Evolutionary conservation across 2,329 filamentous ascomycete genomes (phyloP).

Genomic region (Blastomyces gilchristii): DNA sequence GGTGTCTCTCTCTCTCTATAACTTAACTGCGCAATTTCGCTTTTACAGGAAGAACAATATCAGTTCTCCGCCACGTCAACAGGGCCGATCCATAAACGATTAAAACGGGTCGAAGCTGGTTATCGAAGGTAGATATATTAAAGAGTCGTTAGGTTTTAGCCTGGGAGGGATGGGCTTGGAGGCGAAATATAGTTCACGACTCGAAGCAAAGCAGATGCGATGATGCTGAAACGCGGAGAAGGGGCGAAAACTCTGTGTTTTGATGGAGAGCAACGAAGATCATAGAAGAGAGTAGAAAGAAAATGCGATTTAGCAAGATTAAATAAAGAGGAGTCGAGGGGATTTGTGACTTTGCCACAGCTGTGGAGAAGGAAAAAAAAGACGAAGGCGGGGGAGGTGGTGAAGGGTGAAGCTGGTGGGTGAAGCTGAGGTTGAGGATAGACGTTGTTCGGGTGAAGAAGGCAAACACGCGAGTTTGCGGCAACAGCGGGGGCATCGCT

Average conservation of each 20-base stretch:
- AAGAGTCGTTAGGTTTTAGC: not conserved
- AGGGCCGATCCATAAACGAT: not conserved
- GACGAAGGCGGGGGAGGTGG: not conserved
- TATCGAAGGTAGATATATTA: not conserved
- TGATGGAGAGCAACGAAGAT: not conserved
- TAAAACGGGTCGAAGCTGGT: not conserved
- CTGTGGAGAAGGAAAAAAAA: not conserved
- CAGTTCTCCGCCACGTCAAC: not conserved
- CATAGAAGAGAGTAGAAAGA: too few relatives aligned
- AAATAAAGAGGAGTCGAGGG: not conserved
- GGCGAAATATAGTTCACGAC: not conserved
- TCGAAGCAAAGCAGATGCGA: not conserved
- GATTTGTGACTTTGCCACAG: not conserved
- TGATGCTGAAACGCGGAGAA: not conserved
- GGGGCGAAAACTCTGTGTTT: not conserved
- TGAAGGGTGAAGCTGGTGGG: not conserved
- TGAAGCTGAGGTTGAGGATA: constrained; percentile 2
- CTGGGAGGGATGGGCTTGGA: not conserved
- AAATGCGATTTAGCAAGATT: not conserved
- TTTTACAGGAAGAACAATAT: not conserved
- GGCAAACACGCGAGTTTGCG: constrained; percentile 4
- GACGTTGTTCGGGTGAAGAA: not conserved
- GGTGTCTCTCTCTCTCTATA: not conserved
- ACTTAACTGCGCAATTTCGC: not conserved
- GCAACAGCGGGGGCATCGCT: not conserved